Evolutionary conservation across 2,329 filamentous ascomycete species (phyloP), one percentile per base, ranked within the genome.

Genomic region (Trichoderma aggressivum): DNA sequence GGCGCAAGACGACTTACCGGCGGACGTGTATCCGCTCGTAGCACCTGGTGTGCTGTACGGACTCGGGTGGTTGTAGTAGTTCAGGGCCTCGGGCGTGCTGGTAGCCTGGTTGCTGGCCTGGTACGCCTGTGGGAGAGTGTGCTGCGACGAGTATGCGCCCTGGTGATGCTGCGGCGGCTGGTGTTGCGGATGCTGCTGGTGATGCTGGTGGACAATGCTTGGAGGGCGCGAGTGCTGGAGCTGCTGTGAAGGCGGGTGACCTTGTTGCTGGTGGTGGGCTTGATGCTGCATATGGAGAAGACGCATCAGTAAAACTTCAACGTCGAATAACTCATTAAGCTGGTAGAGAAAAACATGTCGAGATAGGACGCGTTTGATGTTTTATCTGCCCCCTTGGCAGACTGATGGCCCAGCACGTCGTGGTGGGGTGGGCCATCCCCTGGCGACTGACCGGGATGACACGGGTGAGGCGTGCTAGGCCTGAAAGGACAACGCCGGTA

Each of bases 1-100:
- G 65, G 55, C 47, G 60, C 18, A 28, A 26, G 69, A 39, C 36
- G 73, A 86, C 91, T 86, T 84, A 96, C 93, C 93, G 85, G 92
- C 92, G 79, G 94, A 93, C 74, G 93, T 91, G 82, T 97, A 97
- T 84, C 92, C 92, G 82, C 91, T 92, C 70, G 92, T 90, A 73
- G 91, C 89, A 83, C 91, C 93, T 75, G 92, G 90, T 70, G 93
- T 91, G 83, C 91, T 94, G 84, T 97, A 97, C 12, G 93, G 89
- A 80, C 90, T 93, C 74, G 92, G 89, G 79, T 96, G 92, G 71
- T 91, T 88, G 79, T 92, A 90, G 82, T 95, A 97, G 77, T 90
- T 87, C 66, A 92, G 83, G 76, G 77, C 81, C 72, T 97, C 92
- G 78, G 91, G 90, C 58, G 87, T 86, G 78, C 84, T 88, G 71